Evolutionary conservation across 805 yeast species (phyloP), one percentile per base, ranked within the genome.

Genomic region (Cyberlindnera mississippiensis): DNA sequence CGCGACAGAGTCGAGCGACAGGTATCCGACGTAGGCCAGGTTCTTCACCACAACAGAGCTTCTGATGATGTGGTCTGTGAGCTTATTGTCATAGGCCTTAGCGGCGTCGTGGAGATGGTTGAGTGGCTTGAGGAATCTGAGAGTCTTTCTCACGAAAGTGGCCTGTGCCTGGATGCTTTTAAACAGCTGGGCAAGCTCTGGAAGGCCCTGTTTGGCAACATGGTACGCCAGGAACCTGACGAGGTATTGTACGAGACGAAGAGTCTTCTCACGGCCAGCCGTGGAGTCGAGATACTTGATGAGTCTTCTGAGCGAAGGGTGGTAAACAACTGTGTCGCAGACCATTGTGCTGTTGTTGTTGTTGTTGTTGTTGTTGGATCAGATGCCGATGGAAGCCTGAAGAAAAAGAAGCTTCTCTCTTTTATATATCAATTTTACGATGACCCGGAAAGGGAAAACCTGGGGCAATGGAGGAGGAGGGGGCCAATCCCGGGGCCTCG

Each of bases 51-150:
- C 70, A 16, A 78, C 69, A 13, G 78, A 68, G 46, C 67, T 57
- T 59, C 80, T 77, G 52, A 69, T 50, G 19, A 78, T 64, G 10
- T 75, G 74, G 60, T 84, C 91, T 39, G 74, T 60, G 34, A 88
- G 73, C 68, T 85, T 82, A 63, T 86, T 80, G 57, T 80, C 85
- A 53, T 69, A 75, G 12, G 85, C 75, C 48, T 74, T 72, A 3
- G 84, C 71, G 4, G 90, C 85, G n/a, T 77, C 73, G 53, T 80
- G 79, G 41, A 85, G 57, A 59, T 83, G 88, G 54, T 72, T 72
- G 55, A 90, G 66, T 1, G 95, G 95, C 65, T 89, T 90, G 49
- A 88, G 76, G 57, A 83, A 79, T 57, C 97, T 77, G 69, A 90
- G 66, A 17, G 89, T 81, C 68, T 91, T 91, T 62, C 98, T 80